Evolutionary conservation across 1,139 yeast species (phyloP), one percentile per base, ranked within the genome.

Genomic region (Schwanniomyces etchellsii): DNA sequence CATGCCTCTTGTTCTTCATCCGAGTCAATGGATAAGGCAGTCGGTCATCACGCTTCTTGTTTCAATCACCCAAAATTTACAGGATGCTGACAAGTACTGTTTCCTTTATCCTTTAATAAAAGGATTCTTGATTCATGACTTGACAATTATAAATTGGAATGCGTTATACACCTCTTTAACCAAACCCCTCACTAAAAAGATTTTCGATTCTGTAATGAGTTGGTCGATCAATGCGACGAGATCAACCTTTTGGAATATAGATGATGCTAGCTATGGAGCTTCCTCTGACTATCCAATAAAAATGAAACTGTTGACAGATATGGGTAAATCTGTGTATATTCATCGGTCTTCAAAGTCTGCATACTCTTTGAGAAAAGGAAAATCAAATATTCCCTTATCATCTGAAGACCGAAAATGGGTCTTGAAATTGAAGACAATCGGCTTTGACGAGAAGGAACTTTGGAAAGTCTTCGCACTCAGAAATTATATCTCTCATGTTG

Each of bases 1-100:
- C 1, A 42, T 56, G 3, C 47, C 49, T 28, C 48, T 66, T 7
- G 50, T 82, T 1, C 54, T 91, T 6, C 96, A 88, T 48, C 98
- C 98, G 0, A 88, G 88, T 52, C 81, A 77, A 35, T 81, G 95
- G 81, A 80, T 91, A 5, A 61, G 96, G 27, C 85, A 82, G 37
- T 72, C 83, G 3, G 75, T 82, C 0, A 49, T 88, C 23, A 58
- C 68, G 3, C 62, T 88, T 30, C 63, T 88, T 1, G 61, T 82
- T 2, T 70, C 82, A 0, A 70, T 83, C 3, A 75, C 84, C 2
- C 64, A 65, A 2, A 77, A 77, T 45, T 55, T 88, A 26, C 65
- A 80, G 11, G 69, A 77, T 20, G 94, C 96, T 0, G 96, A 91
- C 45, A 58, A 76, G 7, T 84, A 82, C 43, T 89, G 97, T 47